phyloP scores from a whole-genome alignment of 1,284 basidiomycete species.

The Caloboletus firmus region DNA sequence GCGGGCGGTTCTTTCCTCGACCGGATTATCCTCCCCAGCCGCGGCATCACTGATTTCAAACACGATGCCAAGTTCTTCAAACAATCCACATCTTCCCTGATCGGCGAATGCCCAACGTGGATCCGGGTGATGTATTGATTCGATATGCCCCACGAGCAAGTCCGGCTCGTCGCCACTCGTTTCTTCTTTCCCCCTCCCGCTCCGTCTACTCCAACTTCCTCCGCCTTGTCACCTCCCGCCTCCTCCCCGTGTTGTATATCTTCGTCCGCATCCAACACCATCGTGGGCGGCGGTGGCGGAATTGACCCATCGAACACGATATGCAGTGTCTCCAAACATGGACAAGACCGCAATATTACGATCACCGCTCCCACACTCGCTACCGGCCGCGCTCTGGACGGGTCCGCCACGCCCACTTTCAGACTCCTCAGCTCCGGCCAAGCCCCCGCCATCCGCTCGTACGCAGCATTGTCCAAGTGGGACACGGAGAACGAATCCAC shows the following conservation, averaged over 20 bases:
- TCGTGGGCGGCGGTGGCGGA: background rate
- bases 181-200: too few species aligned
- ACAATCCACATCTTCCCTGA: background rate
- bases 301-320: conserved; percentile 17
- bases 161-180: background rate
- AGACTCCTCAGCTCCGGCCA: conserved; percentile 14
- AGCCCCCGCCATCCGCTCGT: conserved; percentile 7
- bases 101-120: conserved; percentile 15
- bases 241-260: background rate
- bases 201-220: background rate
- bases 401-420: conserved; percentile 6
- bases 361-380: conserved; percentile 17
- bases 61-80: conserved; percentile 1
- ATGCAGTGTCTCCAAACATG: conserved; percentile 2
- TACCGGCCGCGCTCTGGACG: conserved; percentile 2
- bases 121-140: conserved; percentile 13
- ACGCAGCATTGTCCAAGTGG: conserved; percentile 14
- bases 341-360: conserved; percentile 12
- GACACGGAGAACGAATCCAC: conserved; percentile 8
- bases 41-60: conserved; percentile 10
- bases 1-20: background rate
- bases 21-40: conserved; percentile 3
- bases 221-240: background rate
- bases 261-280: background rate
- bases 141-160: conserved; percentile 4